A percentile compares a stretch with the other conserved stretches of the same genome.
Conservation (phyloP, 805 yeast genomes). For the Metschnikowia borealis region DNA sequence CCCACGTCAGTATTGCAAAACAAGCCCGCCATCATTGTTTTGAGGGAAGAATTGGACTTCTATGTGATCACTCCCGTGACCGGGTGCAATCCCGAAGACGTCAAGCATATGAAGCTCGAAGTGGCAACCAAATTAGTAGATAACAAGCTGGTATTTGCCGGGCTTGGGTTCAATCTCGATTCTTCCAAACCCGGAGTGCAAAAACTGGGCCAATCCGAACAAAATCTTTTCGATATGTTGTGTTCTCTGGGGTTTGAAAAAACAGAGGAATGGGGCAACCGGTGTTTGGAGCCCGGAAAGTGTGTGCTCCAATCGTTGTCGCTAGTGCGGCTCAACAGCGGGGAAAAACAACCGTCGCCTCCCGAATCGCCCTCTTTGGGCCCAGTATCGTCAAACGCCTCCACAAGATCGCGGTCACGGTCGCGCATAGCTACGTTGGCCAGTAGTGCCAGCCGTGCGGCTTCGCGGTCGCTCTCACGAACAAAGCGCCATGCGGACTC, state of each 20-base stretch:
- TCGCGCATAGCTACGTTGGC: slow-evolving; percentile 60
- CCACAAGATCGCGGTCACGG: slow-evolving; percentile 32
- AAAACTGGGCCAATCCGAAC: slow-evolving; percentile 82
- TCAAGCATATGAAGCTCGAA: slow-evolving; percentile 63
- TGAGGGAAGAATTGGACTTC: slow-evolving; percentile 91
- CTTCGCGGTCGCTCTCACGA: slow-evolving; percentile 55
- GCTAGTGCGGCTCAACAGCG: slow-evolving; percentile 54
- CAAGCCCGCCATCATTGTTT: slow-evolving; percentile 86
- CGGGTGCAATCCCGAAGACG: slow-evolving; percentile 53
- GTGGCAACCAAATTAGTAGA: slow-evolving; percentile 65
- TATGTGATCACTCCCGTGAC: slow-evolving; percentile 78
- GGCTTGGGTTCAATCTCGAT: slow-evolving; percentile 56
- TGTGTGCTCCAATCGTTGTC: slow-evolving; percentile 84
- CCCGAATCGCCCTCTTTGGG: slow-evolving; percentile 42
- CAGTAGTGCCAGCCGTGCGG: slow-evolving; percentile 49
- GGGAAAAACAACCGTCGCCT: slow-evolving; percentile 29
- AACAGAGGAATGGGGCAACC: slow-evolving; percentile 77
- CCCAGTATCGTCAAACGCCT: slow-evolving; percentile 42
- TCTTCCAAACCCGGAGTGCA: slow-evolving; percentile 36
- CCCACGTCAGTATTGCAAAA: slow-evolving; percentile 66
- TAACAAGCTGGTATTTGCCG: slow-evolving; percentile 67
- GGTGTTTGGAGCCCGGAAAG: slow-evolving; percentile 82
- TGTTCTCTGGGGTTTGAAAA: slow-evolving; percentile 79
- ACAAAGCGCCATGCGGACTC: slow-evolving; percentile 39
- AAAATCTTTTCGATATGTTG: slow-evolving; percentile 90